phyloP scores from a whole-genome alignment of 495 filamentous ascomycete species.

The Aeminium ludgeri region DNA sequence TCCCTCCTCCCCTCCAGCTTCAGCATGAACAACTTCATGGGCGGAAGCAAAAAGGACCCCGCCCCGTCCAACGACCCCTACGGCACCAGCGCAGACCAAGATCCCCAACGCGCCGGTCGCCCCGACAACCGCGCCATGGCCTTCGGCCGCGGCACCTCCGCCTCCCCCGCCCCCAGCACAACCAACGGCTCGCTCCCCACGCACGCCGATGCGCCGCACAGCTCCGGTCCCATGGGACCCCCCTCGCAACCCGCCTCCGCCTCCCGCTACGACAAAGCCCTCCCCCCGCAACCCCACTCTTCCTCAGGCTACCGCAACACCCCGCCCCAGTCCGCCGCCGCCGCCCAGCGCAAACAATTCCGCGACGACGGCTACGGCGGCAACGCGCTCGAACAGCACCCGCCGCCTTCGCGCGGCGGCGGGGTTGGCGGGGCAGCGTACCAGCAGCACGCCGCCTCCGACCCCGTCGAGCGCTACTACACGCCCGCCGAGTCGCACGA shows the following conservation, averaged over 20 bases:
- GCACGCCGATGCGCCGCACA: too few relatives aligned
- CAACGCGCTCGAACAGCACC: constrained; percentile 6
- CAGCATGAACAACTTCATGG: constrained; percentile 38
- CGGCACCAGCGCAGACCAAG: constrained; percentile 20
- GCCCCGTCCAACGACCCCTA: too few relatives aligned
- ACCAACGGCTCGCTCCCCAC: background rate
- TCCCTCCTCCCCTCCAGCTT: constrained; percentile 66
- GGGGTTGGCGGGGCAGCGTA: constrained; percentile 8
- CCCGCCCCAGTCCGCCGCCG: background rate
- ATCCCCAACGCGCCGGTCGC: constrained; percentile 23
- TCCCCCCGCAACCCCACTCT: constrained; percentile 2
- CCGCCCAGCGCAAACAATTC: constrained; percentile 10
- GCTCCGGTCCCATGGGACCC: background rate
- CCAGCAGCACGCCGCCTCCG: constrained; percentile 3
- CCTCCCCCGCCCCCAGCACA: constrained; percentile 7
- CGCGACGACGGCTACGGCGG: constrained; percentile 13
- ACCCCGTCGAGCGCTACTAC: constrained; percentile 13
- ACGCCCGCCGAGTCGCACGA: constrained; percentile 6
- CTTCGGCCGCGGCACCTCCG: constrained; percentile 22
- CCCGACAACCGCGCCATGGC: constrained; percentile 13
- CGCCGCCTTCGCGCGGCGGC: constrained; percentile 5
- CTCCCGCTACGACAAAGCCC: constrained; percentile 4
- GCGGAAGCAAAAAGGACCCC: constrained; percentile 15
- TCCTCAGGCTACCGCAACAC: background rate
- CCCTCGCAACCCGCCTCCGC: background rate